Evolutionary conservation across 2,329 filamentous ascomycete genomes (phyloP).

Genomic region (Claviceps citrina): DNA sequence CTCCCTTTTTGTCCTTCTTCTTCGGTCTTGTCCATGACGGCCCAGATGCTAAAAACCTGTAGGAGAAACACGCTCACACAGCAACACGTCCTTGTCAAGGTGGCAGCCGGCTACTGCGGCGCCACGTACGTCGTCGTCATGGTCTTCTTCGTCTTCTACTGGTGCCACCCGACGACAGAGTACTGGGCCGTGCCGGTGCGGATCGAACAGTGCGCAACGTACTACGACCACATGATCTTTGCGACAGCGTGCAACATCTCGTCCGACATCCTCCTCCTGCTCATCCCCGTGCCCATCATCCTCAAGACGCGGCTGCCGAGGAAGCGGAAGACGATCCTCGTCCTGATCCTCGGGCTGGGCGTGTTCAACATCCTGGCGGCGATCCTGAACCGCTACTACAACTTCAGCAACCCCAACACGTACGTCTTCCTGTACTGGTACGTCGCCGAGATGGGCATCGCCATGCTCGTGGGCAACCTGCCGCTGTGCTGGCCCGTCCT

Average conservation of each 20-base stretch:
- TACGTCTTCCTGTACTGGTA: conserved; percentile 45
- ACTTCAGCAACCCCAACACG: conserved; percentile 40
- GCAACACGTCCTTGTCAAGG: conserved; percentile 24
- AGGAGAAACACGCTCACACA: conserved; percentile 14
- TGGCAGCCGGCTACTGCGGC: conserved; percentile 27
- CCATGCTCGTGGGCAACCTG: conserved; percentile 44
- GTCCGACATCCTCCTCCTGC: conserved; percentile 28
- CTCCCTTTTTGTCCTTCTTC: neutral
- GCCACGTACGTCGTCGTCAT: conserved; percentile 32
- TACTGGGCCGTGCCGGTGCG: conserved; percentile 36
- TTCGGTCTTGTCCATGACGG: neutral
- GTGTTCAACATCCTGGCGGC: conserved; percentile 40
- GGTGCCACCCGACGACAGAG: conserved; percentile 35
- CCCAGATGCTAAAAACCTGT: neutral
- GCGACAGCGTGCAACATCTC: conserved; percentile 31
- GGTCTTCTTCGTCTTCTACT: conserved; percentile 34
- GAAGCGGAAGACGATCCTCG: conserved; percentile 35
- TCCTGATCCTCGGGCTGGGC: conserved; percentile 41
- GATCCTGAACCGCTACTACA: conserved; percentile 46
- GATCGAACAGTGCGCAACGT: conserved; percentile 28
- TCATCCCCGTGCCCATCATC: conserved; percentile 30
- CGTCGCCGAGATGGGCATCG: conserved; percentile 41
- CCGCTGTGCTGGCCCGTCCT: conserved; percentile 44
- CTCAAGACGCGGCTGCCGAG: conserved; percentile 23
- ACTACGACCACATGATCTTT: conserved; percentile 31